These are phyloP conservation scores for Chimonanthus salicifolius DNA, from an alignment of 164 flowering plant species.

Conservation along the genomic window DNA sequence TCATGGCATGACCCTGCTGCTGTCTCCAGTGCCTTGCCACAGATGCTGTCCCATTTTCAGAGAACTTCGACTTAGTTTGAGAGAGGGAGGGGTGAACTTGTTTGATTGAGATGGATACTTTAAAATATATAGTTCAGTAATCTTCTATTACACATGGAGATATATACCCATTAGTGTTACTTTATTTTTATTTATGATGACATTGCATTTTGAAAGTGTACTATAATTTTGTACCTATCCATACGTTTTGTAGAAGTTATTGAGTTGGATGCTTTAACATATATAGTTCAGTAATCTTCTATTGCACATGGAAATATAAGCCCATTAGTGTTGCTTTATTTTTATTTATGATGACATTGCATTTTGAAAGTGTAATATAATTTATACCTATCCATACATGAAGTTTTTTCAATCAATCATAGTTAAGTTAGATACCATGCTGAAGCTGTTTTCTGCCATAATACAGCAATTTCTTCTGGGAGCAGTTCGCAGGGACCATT, in stretches of 20 bases:
- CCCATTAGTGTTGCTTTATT: neutral
- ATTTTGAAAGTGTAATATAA: neutral
- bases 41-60: no score
- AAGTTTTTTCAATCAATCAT: no score
- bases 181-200: neutral
- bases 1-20: no score
- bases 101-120: no score
- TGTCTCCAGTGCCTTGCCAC: no score
- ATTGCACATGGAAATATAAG: neutral
- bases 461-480: conserved; percentile 31
- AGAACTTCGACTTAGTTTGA: no score
- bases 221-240: neutral
- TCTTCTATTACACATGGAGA: neutral
- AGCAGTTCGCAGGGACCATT: conserved; percentile 17
- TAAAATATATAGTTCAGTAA: neutral
- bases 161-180: neutral
- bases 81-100: no score
- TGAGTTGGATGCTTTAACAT: no score
- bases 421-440: neutral
- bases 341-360: neutral
- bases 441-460: conserved; percentile 9
- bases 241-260: no score
- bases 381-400: neutral
- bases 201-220: neutral
- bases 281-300: neutral